These are phyloP conservation scores for Malassezia cuniculi DNA, from an alignment of 1,284 basidiomycete species.

Conservation along the genomic window DNA sequence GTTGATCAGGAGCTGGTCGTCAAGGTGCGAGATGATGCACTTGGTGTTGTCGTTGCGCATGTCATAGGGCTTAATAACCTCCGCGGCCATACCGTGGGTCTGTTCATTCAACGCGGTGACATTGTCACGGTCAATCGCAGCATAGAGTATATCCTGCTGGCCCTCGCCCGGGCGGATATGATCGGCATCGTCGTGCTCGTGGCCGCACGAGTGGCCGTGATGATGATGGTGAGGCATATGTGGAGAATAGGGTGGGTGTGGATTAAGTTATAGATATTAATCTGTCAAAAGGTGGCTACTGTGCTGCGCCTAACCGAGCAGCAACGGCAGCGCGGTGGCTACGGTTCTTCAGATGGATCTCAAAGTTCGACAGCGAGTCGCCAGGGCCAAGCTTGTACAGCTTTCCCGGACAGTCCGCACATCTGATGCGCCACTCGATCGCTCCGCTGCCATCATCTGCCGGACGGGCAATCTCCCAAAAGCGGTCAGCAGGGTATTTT, in stretches of 20 bases:
- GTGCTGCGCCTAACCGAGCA: constrained; percentile 6
- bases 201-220: constrained; percentile 22
- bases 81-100: constrained; percentile 12
- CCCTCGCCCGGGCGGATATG: constrained; percentile 32
- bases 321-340: constrained; percentile 51
- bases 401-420: constrained; percentile 85
- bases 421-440: constrained; percentile 78
- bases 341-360: constrained; percentile 73
- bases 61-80: constrained; percentile 30
- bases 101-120: constrained; percentile 31
- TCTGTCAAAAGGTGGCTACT: no score
- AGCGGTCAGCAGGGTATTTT: constrained; percentile 68
- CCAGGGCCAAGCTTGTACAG: constrained; percentile 85
- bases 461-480: constrained; percentile 47
- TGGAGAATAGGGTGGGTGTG: no score
- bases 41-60: constrained; percentile 15
- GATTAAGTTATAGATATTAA: no score
- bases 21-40: constrained; percentile 21
- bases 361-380: constrained; percentile 79
- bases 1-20: constrained; percentile 33
- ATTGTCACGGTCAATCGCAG: constrained; percentile 23
- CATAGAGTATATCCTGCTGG: constrained; percentile 30
- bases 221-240: constrained; percentile 31
- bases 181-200: constrained; percentile 33
- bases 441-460: no score